These are phyloP conservation scores for Starmerella stellata DNA, from an alignment of 805 yeast species.

Conservation along the genomic window DNA sequence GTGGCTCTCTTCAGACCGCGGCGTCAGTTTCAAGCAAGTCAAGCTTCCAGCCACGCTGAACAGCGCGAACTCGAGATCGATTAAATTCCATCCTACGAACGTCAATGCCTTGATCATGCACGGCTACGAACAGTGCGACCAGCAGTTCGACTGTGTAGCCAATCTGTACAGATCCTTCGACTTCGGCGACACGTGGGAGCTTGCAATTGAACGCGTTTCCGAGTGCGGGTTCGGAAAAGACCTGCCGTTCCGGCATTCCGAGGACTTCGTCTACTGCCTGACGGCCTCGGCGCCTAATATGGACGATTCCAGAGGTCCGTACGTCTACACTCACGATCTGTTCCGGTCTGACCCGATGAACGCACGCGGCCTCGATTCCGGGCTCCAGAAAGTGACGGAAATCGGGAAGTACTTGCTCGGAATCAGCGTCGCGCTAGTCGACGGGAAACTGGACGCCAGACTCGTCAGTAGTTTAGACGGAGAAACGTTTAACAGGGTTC, in stretches of 20 bases:
- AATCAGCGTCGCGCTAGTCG: background rate
- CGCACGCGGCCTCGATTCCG: background rate
- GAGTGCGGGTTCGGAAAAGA: slow-evolving; percentile 54
- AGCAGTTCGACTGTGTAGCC: slow-evolving; percentile 28
- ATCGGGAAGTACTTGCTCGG: background rate
- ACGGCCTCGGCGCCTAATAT: background rate
- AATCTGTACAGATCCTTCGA: slow-evolving; percentile 30
- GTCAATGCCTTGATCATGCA: slow-evolving; percentile 47
- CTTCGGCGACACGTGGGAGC: slow-evolving; percentile 45
- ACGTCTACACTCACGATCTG: background rate
- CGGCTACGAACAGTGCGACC: slow-evolving; percentile 45
- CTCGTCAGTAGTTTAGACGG: slow-evolving; percentile 75
- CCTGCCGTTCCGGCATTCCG: slow-evolving; percentile 29
- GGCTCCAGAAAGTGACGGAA: background rate
- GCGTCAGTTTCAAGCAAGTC: slow-evolving; percentile 32
- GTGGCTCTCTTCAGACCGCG: slow-evolving; percentile 52
- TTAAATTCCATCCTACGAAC: slow-evolving; percentile 46
- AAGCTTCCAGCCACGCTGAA: slow-evolving; percentile 28
- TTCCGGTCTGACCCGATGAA: background rate
- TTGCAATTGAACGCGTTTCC: slow-evolving; percentile 34
- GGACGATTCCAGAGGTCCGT: background rate
- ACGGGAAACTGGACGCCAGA: slow-evolving; percentile 31
- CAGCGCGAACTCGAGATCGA: background rate
- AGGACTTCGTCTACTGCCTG: slow-evolving; percentile 43
- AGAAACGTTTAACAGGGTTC: slow-evolving; percentile 50